A percentile compares a stretch with the other conserved stretches of the same genome.
Conservation (phyloP, 148 eudicot genomes). For the Spergularia marina region DNA sequence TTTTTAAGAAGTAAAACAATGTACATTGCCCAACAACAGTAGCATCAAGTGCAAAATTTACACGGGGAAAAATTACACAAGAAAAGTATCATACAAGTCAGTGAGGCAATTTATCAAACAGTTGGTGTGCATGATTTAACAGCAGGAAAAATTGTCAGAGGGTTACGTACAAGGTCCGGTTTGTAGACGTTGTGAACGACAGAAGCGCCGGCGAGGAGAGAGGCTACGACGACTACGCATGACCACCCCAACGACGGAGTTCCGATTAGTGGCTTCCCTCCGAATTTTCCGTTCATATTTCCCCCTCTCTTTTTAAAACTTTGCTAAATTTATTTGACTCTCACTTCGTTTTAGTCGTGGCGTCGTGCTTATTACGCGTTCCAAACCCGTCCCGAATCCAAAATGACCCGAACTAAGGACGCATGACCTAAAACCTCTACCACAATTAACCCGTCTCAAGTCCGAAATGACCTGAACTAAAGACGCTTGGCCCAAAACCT, state of each 20-base stretch:
- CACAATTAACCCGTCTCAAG: too few species aligned
- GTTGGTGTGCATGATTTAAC: conserved; percentile 18
- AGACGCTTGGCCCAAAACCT: too few species aligned
- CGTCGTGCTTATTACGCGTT: too few species aligned
- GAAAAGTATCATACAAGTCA: not conserved
- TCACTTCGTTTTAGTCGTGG: too few species aligned
- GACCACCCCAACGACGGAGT: conserved; percentile 88
- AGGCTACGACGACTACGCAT: conserved; percentile 54
- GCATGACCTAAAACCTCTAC: too few species aligned
- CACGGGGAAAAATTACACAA: not conserved
- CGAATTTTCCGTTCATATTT: conserved; percentile 55
- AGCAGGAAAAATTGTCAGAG: too few species aligned
- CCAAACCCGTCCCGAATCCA: too few species aligned
- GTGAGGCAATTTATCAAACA: conserved; percentile 38
- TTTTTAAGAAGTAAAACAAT: not conserved
- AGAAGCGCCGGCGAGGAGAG: conserved; percentile 83
- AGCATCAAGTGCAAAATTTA: not conserved
- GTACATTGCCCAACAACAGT: not conserved
- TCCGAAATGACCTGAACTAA: too few species aligned
- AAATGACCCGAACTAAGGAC: too few species aligned
- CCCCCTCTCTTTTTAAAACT: not conserved
- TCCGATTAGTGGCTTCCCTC: conserved; percentile 56
- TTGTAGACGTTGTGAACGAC: conserved; percentile 81
- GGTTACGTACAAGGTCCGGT: conserved; percentile 53
- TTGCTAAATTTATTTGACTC: too few species aligned